Conservation (phyloP, 768 basidiomycete species). For the Exidia glandulosa region DNA sequence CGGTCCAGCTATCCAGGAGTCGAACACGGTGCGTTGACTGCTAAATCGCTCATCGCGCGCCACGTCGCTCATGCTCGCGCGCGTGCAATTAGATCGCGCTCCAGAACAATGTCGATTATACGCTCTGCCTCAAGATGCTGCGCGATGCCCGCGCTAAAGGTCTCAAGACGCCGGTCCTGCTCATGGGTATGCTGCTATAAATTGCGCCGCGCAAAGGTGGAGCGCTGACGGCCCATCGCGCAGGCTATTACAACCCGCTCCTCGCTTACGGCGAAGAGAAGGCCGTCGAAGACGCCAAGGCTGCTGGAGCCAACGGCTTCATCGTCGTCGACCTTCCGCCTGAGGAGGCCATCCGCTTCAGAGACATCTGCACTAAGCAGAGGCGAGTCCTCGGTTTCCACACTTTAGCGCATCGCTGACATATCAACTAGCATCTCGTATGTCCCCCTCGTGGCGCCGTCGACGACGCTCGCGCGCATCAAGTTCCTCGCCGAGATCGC, state of each 20-base stretch:
- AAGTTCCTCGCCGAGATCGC: conserved; percentile 88
- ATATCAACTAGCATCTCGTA: conserved; percentile 63
- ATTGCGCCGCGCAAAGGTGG: not conserved
- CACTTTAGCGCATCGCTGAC: not conserved
- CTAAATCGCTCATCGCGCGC: not conserved
- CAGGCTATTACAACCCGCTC: conserved; percentile 96
- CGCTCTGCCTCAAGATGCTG: conserved; percentile 60
- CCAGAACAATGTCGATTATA: conserved; percentile 67
- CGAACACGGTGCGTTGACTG: conserved; percentile 67
- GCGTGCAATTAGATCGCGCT: conserved; percentile 57
- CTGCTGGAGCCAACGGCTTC: conserved; percentile 93
- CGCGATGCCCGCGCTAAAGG: conserved; percentile 73
- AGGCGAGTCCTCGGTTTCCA: conserved; percentile 42
- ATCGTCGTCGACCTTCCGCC: conserved; percentile 97
- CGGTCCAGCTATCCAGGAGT: conserved; percentile 85
- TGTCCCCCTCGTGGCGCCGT: conserved; percentile 90
- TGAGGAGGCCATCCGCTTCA: conserved; percentile 87
- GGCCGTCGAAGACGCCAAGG: conserved; percentile 79
- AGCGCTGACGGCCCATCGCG: not conserved
- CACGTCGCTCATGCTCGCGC: not conserved
- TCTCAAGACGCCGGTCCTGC: conserved; percentile 73
- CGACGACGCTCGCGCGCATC: conserved; percentile 78
- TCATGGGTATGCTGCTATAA: conserved; percentile 67
- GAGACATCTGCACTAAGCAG: conserved; percentile 71
- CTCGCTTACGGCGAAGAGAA: conserved; percentile 92